Base-by-base conservation (phyloP, 495 filamentous ascomycete species). In the Penicillium coffeae region DNA sequence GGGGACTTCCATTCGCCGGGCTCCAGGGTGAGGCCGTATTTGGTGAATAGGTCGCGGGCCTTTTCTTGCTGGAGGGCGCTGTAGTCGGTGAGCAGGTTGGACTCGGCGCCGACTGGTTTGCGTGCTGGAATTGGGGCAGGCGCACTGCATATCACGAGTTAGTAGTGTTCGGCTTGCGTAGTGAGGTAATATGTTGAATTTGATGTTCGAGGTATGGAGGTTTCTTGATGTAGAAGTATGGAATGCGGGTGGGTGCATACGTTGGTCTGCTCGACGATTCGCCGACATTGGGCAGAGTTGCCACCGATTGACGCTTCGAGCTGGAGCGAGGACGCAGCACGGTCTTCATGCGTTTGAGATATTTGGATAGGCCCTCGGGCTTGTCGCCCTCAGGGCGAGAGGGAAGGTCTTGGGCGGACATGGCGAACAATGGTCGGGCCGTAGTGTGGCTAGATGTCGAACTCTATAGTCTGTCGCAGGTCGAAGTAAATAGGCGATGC, bases 21-120 rank as follows among this genome's bases (percentile, higher is more conserved):
- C 54, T 87, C 81, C 30, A 89, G 72, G 42, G 81, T 82, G 52
- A 91, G 54, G 34, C 84, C 86, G 52, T 89, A 89, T 55, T 86
- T 84, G 52, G 85, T 82, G 56, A 88, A 88, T 19, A 92, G 71
- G 43, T 77, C 79, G 57, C 81, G 80, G 7, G 86, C 81, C 49
- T 82, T 83, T 55, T 88, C 85, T 55, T 85, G 80, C 42, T 86
- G 83, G 9, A 66, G 48, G 27, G 52, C 49, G 43, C 63, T 60
- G 63, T 70, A 70, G 48, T 66, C 53, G 48, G 61, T 44, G 21
- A 64, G 38, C 40, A 59, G 51, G 51, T 58, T 53, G 46, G 61
- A 62, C 43, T 60, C 56, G 42, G 59, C 58, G 53, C 30, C 51
- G 34, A 45, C 54, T 3, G 48, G 20, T 2, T 53, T 55, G 14